A percentile compares a stretch with the other conserved stretches of the same genome.
phyloP scores from a whole-genome alignment of 2,329 filamentous ascomycete species.

The Bipolaris gigantea region DNA sequence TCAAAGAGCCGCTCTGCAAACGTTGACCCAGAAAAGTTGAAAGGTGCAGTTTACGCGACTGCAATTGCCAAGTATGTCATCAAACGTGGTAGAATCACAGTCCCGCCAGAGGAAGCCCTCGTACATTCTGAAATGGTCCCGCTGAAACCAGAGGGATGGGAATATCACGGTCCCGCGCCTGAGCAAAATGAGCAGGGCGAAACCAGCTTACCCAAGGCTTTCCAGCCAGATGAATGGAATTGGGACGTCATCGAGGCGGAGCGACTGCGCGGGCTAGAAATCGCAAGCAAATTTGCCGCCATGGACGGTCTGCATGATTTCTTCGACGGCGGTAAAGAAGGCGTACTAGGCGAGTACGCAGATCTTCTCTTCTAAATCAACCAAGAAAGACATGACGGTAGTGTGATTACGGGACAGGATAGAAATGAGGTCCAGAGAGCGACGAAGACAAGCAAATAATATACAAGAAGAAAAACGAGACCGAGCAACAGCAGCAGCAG shows the following conservation, averaged over 20 bases:
- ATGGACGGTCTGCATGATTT: slow-evolving; percentile 59
- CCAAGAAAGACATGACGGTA: neutral
- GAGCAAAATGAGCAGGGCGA: slow-evolving; percentile 15
- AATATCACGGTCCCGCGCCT: slow-evolving; percentile 19
- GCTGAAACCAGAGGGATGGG: slow-evolving; percentile 63
- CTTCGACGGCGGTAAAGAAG: slow-evolving; percentile 49
- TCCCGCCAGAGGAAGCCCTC: slow-evolving; percentile 78
- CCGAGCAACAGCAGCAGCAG: too few species aligned
- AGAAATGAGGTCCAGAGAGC: too few species aligned
- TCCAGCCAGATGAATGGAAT: slow-evolving; percentile 53
- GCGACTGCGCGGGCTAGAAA: slow-evolving; percentile 56
- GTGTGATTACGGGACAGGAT: neutral
- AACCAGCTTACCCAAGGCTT: slow-evolving; percentile 32
- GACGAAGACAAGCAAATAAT: too few species aligned
- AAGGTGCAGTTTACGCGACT: slow-evolving; percentile 53
- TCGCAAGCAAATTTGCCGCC: slow-evolving; percentile 58
- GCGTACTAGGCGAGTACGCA: slow-evolving; percentile 49
- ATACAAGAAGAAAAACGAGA: too few species aligned
- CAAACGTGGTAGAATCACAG: slow-evolving; percentile 68
- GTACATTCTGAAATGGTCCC: slow-evolving; percentile 74
- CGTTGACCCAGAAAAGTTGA: slow-evolving; percentile 40
- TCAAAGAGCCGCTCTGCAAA: slow-evolving; percentile 22
- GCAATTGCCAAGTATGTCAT: slow-evolving; percentile 55
- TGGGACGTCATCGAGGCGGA: slow-evolving; percentile 64
- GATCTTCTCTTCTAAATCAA: slow-evolving; percentile 34